Base-by-base conservation (phyloP, 2,329 filamentous ascomycete species). In the Nothophaeocryptopus gaeumannii region DNA sequence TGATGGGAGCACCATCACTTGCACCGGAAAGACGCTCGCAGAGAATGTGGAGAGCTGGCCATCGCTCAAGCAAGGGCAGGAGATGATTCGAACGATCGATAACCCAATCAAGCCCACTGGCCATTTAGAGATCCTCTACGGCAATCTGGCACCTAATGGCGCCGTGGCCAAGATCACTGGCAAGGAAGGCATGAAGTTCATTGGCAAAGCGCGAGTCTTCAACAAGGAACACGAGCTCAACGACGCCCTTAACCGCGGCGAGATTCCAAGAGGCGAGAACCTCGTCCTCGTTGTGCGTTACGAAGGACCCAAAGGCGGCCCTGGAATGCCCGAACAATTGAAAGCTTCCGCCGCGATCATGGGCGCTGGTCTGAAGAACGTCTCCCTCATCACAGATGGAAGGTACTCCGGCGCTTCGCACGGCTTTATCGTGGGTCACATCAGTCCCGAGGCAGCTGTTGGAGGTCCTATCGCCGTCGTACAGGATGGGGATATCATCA, bases 91-190 rank as follows among this genome's bases (percentile, higher is more conserved):
- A 5, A 83, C 87, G 0, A 75, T 96, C 8, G 76, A 79, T 67
- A 87, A 90, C 69, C 90, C 90, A 11, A 92, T 95, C 76, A 96
- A 96, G 69, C 59, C 77, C 1, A 89, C 84, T 0, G 92, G 92
- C 37, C 92, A 97, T 69, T 80, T 97, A 53, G 89, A 92, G 69
- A 88, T 97, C 53, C 79, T 97, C 3, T 81, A 82, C 52, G 92
- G 92, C 14, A 96, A 95, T 68, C 79, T 96, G 30, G 89, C 91
- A 2, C 92, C 92, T 1, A 86, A 84, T 9, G 92, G 92, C 31
- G 88, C 91, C 1, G 91, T 97, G 1, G 91, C 90, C 53, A 97
- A 97, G 72, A 96, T 97, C 70, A 96, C 92, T 0, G 92, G 92
- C 32, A 96, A 96, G 69, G 92, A 97, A 70, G 92, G 92, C 2